Percentiles rank a stretch among this genome's conserved stretches.
phyloP scores from a whole-genome alignment of 371 early-diverging fungal genomes.

The Rhizopus delemar region DNA sequence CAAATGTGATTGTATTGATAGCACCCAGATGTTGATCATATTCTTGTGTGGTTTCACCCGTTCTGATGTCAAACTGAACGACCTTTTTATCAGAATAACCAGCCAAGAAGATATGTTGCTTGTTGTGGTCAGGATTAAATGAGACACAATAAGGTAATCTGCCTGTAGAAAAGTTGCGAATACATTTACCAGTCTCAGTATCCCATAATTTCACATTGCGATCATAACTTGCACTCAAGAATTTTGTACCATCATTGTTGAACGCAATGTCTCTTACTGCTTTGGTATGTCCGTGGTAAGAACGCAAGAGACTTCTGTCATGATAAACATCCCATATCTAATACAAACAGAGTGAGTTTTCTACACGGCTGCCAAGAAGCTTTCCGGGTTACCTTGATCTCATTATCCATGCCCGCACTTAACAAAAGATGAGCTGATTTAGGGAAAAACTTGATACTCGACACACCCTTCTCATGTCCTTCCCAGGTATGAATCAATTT shows the following conservation, averaged over 20 bases:
- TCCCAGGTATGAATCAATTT: slow-evolving; percentile 86
- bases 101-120: slow-evolving; percentile 83
- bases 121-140: slow-evolving; percentile 87
- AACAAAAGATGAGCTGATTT: slow-evolving; percentile 88
- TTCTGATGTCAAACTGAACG: slow-evolving; percentile 79
- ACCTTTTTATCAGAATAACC: slow-evolving; percentile 94
- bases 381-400: slow-evolving; percentile 71
- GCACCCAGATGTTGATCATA: slow-evolving; percentile 97
- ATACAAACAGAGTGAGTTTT: background rate
- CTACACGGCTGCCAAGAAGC: background rate
- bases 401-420: slow-evolving; percentile 89
- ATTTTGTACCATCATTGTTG: slow-evolving; percentile 80
- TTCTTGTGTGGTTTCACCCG: slow-evolving; percentile 87
- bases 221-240: slow-evolving; percentile 91
- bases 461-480: slow-evolving; percentile 92
- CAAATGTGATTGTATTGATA: slow-evolving; percentile 95
- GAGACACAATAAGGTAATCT: slow-evolving; percentile 86
- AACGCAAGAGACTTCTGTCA: slow-evolving; percentile 80
- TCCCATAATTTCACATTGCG: slow-evolving; percentile 94
- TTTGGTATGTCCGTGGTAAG: slow-evolving; percentile 90
- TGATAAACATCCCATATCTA: slow-evolving; percentile 94
- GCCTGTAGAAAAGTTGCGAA: slow-evolving; percentile 74
- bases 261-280: slow-evolving; percentile 93
- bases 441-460: slow-evolving; percentile 89
- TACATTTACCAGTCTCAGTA: slow-evolving; percentile 91